Percentiles rank a stretch among this genome's conserved stretches.
Evolutionary conservation across 192 early-diverging fungal species (phyloP).

Genomic region (Backusella circina): DNA sequence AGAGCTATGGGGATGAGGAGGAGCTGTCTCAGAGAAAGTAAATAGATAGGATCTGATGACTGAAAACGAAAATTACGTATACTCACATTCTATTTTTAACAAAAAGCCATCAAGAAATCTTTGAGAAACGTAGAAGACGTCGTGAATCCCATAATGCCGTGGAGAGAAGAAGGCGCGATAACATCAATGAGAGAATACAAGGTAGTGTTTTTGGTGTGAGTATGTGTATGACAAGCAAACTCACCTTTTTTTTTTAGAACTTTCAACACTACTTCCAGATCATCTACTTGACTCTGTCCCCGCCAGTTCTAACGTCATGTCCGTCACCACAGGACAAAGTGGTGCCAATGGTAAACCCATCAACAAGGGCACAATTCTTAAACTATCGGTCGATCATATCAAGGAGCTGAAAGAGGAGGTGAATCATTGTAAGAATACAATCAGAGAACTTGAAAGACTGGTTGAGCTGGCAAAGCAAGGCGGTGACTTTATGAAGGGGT

Average conservation of each 20-base stretch:
- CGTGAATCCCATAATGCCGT: slow-evolving; percentile 30
- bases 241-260: background rate
- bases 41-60: background rate
- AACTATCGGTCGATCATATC: slow-evolving; percentile 29
- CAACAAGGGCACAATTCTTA: slow-evolving; percentile 27
- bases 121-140: slow-evolving; percentile 23
- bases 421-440: slow-evolving; percentile 14
- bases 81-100: background rate
- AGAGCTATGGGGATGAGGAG: slow-evolving; percentile 14
- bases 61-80: background rate
- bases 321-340: slow-evolving; percentile 1
- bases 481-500: background rate
- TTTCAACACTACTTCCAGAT: slow-evolving; percentile 23
- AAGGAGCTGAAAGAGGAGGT: slow-evolving; percentile 19
- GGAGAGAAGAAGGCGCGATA: slow-evolving; percentile 27
- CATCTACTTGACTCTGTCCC: slow-evolving; percentile 22
- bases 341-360: slow-evolving; percentile 8
- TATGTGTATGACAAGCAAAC: background rate
- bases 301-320: slow-evolving; percentile 20
- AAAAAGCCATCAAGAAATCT: slow-evolving; percentile 29
- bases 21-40: slow-evolving; percentile 20
- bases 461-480: slow-evolving; percentile 16
- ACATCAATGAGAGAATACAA: slow-evolving; percentile 30
- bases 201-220: background rate
- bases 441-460: slow-evolving; percentile 17